Percentiles rank a stretch among this genome's conserved stretches.
Conservation (phyloP, 2,329 filamentous ascomycete genomes). For the Tympanopsis confertula region DNA sequence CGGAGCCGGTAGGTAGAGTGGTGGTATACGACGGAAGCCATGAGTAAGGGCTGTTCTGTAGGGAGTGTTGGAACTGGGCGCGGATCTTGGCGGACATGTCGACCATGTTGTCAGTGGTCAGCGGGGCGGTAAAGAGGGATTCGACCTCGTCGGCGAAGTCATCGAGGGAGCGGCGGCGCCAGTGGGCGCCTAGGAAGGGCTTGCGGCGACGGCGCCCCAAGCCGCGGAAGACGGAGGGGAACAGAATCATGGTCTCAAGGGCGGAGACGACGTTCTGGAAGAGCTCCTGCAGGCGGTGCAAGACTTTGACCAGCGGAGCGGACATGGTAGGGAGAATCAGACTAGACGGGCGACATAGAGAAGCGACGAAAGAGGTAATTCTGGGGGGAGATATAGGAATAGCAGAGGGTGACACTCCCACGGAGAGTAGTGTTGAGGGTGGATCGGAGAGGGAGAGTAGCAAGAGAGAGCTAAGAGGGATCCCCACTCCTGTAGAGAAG, state of each 20-base stretch:
- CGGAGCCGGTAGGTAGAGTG: conserved; percentile 46
- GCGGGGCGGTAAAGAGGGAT: conserved; percentile 19
- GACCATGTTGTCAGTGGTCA: conserved; percentile 21
- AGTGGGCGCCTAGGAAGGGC: conserved; percentile 17
- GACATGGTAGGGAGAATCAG: conserved; percentile 14
- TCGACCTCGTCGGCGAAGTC: conserved; percentile 24
- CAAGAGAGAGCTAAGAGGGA: too few relatives aligned
- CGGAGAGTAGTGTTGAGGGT: conserved; percentile 1
- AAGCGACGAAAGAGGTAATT: background rate
- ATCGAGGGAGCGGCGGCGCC: conserved; percentile 21
- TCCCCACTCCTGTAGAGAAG: too few relatives aligned
- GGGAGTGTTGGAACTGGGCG: conserved; percentile 38
- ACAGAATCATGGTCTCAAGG: conserved; percentile 24
- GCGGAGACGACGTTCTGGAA: conserved; percentile 23
- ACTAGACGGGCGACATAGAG: background rate
- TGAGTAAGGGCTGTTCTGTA: conserved; percentile 38
- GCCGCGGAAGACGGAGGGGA: conserved; percentile 22
- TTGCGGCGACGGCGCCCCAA: conserved; percentile 16
- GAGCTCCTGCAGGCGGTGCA: conserved; percentile 24
- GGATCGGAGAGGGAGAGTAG: too few relatives aligned
- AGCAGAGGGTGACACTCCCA: conserved; percentile 1
- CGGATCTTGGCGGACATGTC: conserved; percentile 29
- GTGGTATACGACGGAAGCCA: conserved; percentile 60
- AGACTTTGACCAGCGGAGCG: conserved; percentile 20
- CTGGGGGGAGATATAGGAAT: conserved; percentile 1